These are phyloP conservation scores for Phlebiopsis flavidoalba DNA, from an alignment of 768 basidiomycete species.

Conservation along the genomic window DNA sequence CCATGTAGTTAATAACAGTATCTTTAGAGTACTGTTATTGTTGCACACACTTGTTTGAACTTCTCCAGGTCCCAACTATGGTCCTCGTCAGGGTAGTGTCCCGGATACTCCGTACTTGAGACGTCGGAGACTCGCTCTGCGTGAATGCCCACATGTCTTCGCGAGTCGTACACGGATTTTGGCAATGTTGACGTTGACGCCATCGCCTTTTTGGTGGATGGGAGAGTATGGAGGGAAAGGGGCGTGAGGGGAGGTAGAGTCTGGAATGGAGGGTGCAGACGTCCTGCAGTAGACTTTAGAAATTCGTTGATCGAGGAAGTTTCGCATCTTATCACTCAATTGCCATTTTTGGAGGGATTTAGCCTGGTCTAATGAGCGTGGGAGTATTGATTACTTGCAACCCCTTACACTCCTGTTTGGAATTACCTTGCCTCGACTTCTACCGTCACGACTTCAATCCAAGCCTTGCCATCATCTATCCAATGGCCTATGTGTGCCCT, in stretches of 20 bases:
- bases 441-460: too few relatives aligned
- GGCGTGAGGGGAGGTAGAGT: background rate
- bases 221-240: background rate
- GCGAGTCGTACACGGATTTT: conserved; percentile 31
- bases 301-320: conserved; percentile 1
- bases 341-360: background rate
- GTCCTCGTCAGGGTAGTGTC: conserved; percentile 81
- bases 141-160: conserved; percentile 60
- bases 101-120: conserved; percentile 87
- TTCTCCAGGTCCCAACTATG: conserved; percentile 73
- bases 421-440: too few relatives aligned
- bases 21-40: background rate
- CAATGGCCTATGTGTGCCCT: too few relatives aligned
- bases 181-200: conserved; percentile 22
- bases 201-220: conserved; percentile 11
- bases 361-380: background rate
- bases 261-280: background rate
- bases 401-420: too few relatives aligned
- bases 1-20: background rate
- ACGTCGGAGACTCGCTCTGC: conserved; percentile 75
- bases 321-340: background rate
- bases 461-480: too few relatives aligned
- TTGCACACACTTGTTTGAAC: conserved; percentile 66
- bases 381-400: background rate
- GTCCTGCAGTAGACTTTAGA: background rate